A percentile compares a stretch with the other conserved stretches of the same genome.
phyloP scores from a whole-genome alignment of 1,139 yeast species.

The Candida frijolesensis region DNA sequence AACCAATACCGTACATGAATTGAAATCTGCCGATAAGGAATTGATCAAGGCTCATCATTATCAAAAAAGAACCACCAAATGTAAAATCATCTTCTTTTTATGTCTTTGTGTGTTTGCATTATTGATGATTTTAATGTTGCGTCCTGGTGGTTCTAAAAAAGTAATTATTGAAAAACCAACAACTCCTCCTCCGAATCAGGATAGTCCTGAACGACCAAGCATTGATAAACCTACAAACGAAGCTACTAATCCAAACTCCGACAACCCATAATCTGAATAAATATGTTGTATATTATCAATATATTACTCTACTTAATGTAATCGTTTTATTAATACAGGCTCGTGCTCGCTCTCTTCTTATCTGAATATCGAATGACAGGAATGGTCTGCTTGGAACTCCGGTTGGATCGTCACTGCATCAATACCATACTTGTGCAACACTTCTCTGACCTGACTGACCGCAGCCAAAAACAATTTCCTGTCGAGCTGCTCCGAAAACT shows the following conservation, averaged over 20 bases:
- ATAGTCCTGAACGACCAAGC: no score
- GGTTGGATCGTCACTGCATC: slow-evolving; percentile 97
- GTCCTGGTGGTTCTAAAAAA: slow-evolving; percentile 50
- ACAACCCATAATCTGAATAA: no score
- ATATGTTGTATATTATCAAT: no score
- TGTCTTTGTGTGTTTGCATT: slow-evolving; percentile 71
- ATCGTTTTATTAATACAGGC: neutral
- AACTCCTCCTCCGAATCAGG: neutral
- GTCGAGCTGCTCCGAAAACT: slow-evolving; percentile 23
- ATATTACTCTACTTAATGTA: neutral
- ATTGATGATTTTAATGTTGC: slow-evolving; percentile 68
- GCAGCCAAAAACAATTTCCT: slow-evolving; percentile 60
- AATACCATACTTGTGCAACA: slow-evolving; percentile 82
- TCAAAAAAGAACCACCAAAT: slow-evolving; percentile 88
- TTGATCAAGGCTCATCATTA: slow-evolving; percentile 73
- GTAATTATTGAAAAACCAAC: slow-evolving; percentile 28
- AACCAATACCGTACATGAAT: slow-evolving; percentile 73
- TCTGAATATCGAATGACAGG: neutral
- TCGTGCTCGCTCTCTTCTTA: neutral
- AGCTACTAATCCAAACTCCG: no score
- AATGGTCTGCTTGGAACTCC: slow-evolving; percentile 46
- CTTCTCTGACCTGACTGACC: slow-evolving; percentile 75
- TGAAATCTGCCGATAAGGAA: slow-evolving; percentile 78
- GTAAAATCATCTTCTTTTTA: slow-evolving; percentile 79
- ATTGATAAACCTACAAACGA: no score